phyloP scores from a whole-genome alignment of 495 filamentous ascomycete genomes.

The Neurospora hispaniola region DNA sequence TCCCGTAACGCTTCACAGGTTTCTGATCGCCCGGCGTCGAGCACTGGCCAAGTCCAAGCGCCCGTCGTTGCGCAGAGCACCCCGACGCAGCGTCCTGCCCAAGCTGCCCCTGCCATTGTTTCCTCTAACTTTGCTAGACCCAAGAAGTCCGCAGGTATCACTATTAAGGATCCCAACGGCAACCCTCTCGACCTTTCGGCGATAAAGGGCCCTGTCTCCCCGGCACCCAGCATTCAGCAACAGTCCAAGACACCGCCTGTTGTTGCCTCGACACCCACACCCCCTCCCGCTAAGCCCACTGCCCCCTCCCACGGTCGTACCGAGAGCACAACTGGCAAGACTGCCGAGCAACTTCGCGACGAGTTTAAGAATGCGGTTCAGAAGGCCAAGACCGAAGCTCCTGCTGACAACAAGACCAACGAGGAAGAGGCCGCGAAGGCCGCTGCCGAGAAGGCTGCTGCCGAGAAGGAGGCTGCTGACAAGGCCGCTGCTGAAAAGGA shows the following conservation, averaged over 20 bases:
- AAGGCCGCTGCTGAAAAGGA: constrained; percentile 41
- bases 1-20: constrained; percentile 77
- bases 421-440: constrained; percentile 25
- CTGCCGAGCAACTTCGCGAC: constrained; percentile 37
- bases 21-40: constrained; percentile 68
- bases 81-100: constrained; percentile 39
- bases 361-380: constrained; percentile 43
- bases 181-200: constrained; percentile 39
- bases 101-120: constrained; percentile 46
- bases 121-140: constrained; percentile 49
- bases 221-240: constrained; percentile 36
- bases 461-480: constrained; percentile 32
- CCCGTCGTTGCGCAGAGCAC: constrained; percentile 37
- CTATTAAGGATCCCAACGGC: constrained; percentile 70
- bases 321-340: constrained; percentile 38
- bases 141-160: constrained; percentile 56
- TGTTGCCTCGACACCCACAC: constrained; percentile 41
- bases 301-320: constrained; percentile 35
- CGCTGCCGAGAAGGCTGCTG: constrained; percentile 26
- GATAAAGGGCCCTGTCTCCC: constrained; percentile 33
- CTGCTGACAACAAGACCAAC: constrained; percentile 28
- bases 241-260: constrained; percentile 44
- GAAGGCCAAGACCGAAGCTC: constrained; percentile 23
- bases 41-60: constrained; percentile 51
- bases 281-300: constrained; percentile 33